Conservation (phyloP, 2,329 filamentous ascomycete genomes). For the Epichloe coenophiala region DNA sequence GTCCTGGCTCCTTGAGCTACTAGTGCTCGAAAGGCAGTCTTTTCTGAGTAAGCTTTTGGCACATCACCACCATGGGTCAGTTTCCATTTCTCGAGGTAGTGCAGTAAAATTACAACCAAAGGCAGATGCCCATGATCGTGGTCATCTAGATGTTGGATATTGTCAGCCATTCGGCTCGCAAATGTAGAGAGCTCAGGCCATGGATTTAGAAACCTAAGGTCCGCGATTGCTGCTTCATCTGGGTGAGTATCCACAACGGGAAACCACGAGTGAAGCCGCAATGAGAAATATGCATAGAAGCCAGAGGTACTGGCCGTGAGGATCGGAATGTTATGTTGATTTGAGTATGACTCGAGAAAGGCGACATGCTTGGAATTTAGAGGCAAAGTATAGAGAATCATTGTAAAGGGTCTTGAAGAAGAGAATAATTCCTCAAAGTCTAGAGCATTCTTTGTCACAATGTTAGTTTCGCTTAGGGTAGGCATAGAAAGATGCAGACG, state of each 20-base stretch:
- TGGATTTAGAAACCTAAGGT: conserved; percentile 70
- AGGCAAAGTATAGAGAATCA: conserved; percentile 42
- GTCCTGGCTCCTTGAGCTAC: conserved; percentile 56
- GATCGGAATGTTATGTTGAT: conserved; percentile 52
- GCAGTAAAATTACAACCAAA: conserved; percentile 68
- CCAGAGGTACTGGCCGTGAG: conserved; percentile 80
- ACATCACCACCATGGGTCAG: conserved; percentile 49
- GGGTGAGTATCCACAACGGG: conserved; percentile 95
- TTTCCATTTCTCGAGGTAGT: conserved; percentile 77
- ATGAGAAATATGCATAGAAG: conserved; percentile 82
- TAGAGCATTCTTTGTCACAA: conserved; percentile 13
- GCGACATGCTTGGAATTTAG: conserved; percentile 29
- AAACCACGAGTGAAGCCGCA: conserved; percentile 64
- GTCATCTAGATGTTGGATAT: conserved; percentile 56
- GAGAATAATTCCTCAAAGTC: conserved; percentile 29
- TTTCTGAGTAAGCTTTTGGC: conserved; percentile 71
- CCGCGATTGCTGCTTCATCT: conserved; percentile 69
- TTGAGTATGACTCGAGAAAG: conserved; percentile 32
- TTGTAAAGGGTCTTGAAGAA: conserved; percentile 30
- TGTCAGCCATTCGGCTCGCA: conserved; percentile 48
- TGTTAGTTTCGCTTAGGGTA: conserved; percentile 5
- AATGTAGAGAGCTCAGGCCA: conserved; percentile 73
- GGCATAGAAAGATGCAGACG: neutral
- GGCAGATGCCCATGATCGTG: conserved; percentile 88
- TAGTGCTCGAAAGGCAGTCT: conserved; percentile 63